Percentiles rank a stretch among this genome's conserved stretches.
These are phyloP conservation scores for Hordeum marinum DNA, from an alignment of 176 grass and related monocot species.

Conservation along the genomic window DNA sequence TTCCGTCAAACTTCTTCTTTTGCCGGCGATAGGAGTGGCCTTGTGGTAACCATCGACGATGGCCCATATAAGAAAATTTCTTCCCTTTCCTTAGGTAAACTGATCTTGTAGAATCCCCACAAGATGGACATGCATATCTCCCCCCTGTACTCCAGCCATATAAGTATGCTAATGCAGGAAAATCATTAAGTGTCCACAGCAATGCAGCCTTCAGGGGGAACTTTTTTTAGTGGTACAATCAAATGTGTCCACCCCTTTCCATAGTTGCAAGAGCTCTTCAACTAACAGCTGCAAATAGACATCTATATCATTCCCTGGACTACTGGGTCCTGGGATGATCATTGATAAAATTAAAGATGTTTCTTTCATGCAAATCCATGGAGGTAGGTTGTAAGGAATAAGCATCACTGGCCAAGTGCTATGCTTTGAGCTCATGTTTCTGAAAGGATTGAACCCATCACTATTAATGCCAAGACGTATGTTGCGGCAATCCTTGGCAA, in stretches of 20 bases:
- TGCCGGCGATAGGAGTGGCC: no score
- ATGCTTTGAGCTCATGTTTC: constrained; percentile 7
- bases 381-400: no score
- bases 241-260: not conserved
- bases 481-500: not conserved
- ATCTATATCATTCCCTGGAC: no score
- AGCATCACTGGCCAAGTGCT: constrained; percentile 2
- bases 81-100: no score
- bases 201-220: not conserved
- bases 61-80: no score
- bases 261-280: not conserved
- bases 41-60: no score
- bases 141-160: not conserved
- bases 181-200: not conserved
- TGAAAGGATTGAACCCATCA: constrained; percentile 20
- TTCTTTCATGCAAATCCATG: no score
- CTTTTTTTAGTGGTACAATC: not conserved
- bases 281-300: not conserved
- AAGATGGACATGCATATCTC: not conserved
- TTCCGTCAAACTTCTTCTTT: no score
- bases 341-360: no score
- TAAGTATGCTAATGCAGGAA: constrained; percentile 2
- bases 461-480: not conserved
- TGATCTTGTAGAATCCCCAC: no score
- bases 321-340: no score